phyloP scores from a whole-genome alignment of 441 rosid species.

The Populus hybrid region DNA sequence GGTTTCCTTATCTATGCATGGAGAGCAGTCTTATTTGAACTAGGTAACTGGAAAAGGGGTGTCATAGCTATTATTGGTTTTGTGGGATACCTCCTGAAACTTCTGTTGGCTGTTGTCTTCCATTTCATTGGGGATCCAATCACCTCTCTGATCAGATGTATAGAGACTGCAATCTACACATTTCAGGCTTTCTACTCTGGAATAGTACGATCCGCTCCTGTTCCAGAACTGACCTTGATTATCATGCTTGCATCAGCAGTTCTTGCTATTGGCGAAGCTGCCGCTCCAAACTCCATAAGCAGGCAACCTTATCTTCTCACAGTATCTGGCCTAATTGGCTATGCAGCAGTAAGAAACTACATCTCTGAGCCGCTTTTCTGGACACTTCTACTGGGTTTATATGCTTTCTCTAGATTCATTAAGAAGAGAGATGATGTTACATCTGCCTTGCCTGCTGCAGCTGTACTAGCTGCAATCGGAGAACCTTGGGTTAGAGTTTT shows the following conservation, averaged over 20 bases:
- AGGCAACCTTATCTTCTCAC: slow-evolving; percentile 60
- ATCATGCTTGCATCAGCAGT: slow-evolving; percentile 66
- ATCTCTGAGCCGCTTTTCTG: slow-evolving; percentile 77
- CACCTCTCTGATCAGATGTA: slow-evolving; percentile 47
- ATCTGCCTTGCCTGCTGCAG: slow-evolving; percentile 71
- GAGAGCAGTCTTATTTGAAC: slow-evolving; percentile 82
- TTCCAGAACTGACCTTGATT: slow-evolving; percentile 53
- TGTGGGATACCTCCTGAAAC: slow-evolving; percentile 55
- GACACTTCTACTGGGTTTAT: slow-evolving; percentile 63
- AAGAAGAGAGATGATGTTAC: slow-evolving; percentile 74
- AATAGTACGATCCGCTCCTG: slow-evolving; percentile 60
- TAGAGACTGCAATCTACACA: slow-evolving; percentile 53
- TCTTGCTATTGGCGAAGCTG: slow-evolving; percentile 77
- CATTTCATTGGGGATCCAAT: slow-evolving; percentile 76
- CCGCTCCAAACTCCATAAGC: slow-evolving; percentile 51
- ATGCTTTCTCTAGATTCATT: slow-evolving; percentile 51
- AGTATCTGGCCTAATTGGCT: slow-evolving; percentile 63
- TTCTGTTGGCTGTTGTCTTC: slow-evolving; percentile 54
- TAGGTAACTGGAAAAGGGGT: slow-evolving; percentile 63
- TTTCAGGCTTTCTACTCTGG: slow-evolving; percentile 62
- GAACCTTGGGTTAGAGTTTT: slow-evolving; percentile 82
- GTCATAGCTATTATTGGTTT: slow-evolving; percentile 38
- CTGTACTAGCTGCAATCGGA: slow-evolving; percentile 78
- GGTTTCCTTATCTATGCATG: slow-evolving; percentile 75
- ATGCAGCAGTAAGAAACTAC: slow-evolving; percentile 62